Conservation (phyloP, 192 early-diverging fungal genomes). For the Nowakowskiella sp. region DNA sequence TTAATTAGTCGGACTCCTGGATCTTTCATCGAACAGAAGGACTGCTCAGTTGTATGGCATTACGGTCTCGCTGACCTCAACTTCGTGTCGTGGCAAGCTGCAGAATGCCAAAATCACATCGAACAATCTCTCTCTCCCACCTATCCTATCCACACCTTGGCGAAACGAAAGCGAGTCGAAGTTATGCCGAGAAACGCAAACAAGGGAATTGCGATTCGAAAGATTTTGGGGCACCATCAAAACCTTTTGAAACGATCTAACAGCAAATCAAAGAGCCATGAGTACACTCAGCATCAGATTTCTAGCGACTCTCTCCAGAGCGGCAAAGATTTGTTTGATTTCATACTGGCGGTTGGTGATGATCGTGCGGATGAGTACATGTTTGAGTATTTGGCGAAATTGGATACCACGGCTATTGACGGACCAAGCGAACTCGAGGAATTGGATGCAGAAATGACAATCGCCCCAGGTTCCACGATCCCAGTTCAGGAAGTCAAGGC, state of each 20-base stretch:
- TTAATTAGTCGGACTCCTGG: conserved; percentile 59
- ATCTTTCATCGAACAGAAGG: conserved; percentile 67
- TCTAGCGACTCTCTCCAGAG: background rate
- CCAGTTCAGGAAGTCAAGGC: conserved; percentile 4
- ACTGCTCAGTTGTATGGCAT: conserved; percentile 66
- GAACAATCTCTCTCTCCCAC: conserved; percentile 54
- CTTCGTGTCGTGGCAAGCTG: conserved; percentile 70
- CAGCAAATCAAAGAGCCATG: too few species aligned
- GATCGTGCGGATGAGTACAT: conserved; percentile 75
- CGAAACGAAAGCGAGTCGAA: conserved; percentile 61
- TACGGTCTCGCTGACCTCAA: conserved; percentile 49
- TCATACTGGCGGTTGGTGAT: conserved; percentile 64
- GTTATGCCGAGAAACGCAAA: conserved; percentile 63
- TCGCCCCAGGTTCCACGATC: background rate
- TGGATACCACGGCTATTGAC: conserved; percentile 7
- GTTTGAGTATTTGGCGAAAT: conserved; percentile 53
- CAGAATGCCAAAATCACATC: conserved; percentile 80
- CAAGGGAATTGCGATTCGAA: conserved; percentile 52
- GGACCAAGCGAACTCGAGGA: background rate
- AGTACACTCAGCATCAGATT: conserved; percentile 3
- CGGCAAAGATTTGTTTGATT: conserved; percentile 41
- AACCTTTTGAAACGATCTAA: conserved; percentile 12
- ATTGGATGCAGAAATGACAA: background rate
- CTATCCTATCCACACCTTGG: conserved; percentile 62
- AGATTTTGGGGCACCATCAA: conserved; percentile 52